Evolutionary conservation across 148 eudicot genomes (phyloP), one percentile per base, ranked within the genome.

Genomic region (Rhododendron henanense): DNA sequence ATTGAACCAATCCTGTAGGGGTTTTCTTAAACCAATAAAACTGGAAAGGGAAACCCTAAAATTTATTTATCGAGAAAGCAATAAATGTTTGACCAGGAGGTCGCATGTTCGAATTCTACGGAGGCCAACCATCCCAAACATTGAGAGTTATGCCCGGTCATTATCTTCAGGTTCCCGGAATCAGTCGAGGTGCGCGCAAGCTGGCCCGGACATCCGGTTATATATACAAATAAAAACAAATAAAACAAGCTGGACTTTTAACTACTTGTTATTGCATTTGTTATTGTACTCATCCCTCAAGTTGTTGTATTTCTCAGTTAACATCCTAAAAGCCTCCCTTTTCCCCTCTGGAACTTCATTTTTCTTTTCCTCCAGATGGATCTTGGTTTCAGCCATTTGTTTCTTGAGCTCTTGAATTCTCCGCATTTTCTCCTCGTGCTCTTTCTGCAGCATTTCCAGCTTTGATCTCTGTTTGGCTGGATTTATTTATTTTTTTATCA

Each of bases 351-450:
- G 71, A 81, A 86, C 81, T 48, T 85, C 86, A 80, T 81, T 82
- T 79, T 87, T 86, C 74, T 84, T 90, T 44, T 80, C 69, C 78
- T 85, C 85, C 71, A 90, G 37, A 16, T 78, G 87, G 2, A 45
- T 21, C 81, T 89, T 86, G 9, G 79, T 59, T 25, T 86, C 89
- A 31, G 89, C 79, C 5, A 88, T 92, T 87, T 92, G 87, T 16
- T 16, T 47, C 84, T 85, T 89, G 45, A 90, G 74, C 78, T 89
- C 93, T 88, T 89, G 87, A 71, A 92, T 90, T 85, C 88, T 90
- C 47, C 31, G 4, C 73, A 47, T 11, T 61, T 88, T 90, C 79
- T 85, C 89, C 6, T 86, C 90, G 82, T 85, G 88, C 82, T 85
- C 39, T 28, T 61, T 89, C 69, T 86, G 90, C 71, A 89, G 78